phyloP scores from a whole-genome alignment of 2,329 filamentous ascomycete species.

The Verticillium zaregamsianum region DNA sequence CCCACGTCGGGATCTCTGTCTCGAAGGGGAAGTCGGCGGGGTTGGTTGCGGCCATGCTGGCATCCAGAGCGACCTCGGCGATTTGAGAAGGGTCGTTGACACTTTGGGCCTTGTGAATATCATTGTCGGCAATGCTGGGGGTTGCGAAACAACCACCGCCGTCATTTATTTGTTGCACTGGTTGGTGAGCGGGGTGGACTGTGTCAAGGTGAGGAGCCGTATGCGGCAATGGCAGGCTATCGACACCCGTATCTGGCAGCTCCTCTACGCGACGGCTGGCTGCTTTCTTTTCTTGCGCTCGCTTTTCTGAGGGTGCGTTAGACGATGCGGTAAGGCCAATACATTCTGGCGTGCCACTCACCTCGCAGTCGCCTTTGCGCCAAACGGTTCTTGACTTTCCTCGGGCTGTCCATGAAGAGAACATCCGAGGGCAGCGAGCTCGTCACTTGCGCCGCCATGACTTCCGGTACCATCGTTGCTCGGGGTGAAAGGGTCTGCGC shows the following conservation, averaged over 20 bases:
- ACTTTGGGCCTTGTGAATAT: not conserved
- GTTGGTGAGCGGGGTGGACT: not conserved
- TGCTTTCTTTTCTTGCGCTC: not conserved
- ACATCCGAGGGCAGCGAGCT: not conserved
- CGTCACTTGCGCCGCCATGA: not conserved
- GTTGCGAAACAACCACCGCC: not conserved
- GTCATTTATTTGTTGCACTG: not conserved
- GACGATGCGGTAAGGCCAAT: not conserved
- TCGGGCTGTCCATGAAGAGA: not conserved
- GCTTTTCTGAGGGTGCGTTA: not conserved
- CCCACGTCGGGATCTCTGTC: not conserved
- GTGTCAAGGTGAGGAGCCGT: not conserved
- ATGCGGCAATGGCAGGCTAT: not conserved
- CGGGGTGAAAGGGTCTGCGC: not conserved
- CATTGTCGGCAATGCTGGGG: not conserved
- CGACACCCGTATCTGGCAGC: not conserved
- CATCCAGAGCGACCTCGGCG: not conserved
- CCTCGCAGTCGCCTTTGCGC: not conserved
- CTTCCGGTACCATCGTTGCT: not conserved
- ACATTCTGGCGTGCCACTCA: not conserved
- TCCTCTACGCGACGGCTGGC: not conserved
- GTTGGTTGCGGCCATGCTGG: not conserved
- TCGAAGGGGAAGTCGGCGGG: not conserved
- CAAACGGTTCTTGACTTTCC: not conserved
- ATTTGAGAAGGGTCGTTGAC: not conserved